phyloP scores from a whole-genome alignment of 768 basidiomycete genomes.

The Leccinum subgranulosum region DNA sequence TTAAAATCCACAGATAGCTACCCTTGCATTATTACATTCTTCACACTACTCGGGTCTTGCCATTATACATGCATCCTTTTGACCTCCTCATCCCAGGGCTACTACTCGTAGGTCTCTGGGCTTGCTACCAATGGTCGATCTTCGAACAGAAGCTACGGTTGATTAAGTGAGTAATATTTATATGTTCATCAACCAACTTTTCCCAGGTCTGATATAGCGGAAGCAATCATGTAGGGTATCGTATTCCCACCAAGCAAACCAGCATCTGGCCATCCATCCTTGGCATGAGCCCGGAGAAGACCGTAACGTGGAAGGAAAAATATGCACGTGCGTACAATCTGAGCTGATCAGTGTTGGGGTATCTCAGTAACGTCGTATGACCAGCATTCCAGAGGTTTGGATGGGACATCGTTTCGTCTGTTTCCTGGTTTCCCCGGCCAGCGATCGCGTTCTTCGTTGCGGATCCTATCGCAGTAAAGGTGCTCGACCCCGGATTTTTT shows the following conservation, averaged over 20 bases:
- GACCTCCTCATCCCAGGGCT: background rate
- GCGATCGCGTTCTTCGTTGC: background rate
- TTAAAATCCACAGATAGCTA: background rate
- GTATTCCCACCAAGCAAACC: background rate
- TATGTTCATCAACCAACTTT: background rate
- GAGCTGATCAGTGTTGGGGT: background rate
- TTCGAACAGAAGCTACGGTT: background rate
- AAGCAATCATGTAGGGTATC: background rate
- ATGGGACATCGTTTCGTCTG: background rate
- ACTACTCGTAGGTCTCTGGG: background rate
- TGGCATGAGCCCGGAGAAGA: background rate
- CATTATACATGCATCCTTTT: background rate
- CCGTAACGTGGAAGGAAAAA: background rate
- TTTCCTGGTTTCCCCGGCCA: background rate
- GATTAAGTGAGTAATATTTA: background rate
- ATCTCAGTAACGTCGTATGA: background rate
- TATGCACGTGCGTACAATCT: background rate
- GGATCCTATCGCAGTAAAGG: background rate
- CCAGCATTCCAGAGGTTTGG: background rate
- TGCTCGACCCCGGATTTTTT: background rate
- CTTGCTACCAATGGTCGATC: background rate
- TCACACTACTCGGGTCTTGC: background rate
- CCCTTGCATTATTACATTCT: background rate
- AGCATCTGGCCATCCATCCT: background rate
- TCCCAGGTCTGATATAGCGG: background rate